Conservation (phyloP, 257 asterid species). For the Misopates orontium region DNA sequence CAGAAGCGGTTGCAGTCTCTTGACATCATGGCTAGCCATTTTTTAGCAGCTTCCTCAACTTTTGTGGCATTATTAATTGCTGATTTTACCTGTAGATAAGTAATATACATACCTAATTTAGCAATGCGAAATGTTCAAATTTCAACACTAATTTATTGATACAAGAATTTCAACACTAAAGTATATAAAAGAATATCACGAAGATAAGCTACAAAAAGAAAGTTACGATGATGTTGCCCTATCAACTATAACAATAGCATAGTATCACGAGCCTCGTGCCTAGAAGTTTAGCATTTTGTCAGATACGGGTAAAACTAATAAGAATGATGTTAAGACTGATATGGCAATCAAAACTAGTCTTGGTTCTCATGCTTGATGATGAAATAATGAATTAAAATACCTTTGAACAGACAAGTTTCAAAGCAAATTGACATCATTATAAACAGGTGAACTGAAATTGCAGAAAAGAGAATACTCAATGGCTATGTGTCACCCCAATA, state of each 20-base stretch:
- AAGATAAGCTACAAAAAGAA: slow-evolving; percentile 2
- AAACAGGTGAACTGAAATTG: slow-evolving; percentile 10
- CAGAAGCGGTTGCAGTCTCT: slow-evolving; percentile 96
- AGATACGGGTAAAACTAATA: slow-evolving; percentile 16
- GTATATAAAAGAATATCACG: neutral
- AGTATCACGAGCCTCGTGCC: slow-evolving; percentile 8
- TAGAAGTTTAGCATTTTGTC: slow-evolving; percentile 1
- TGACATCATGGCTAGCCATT: slow-evolving; percentile 74
- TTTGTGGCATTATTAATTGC: slow-evolving; percentile 58
- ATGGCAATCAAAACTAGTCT: neutral
- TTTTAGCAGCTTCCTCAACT: slow-evolving; percentile 68
- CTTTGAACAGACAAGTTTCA: neutral
- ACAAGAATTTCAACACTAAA: neutral
- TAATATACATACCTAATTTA: slow-evolving; percentile 2
- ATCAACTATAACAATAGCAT: neutral
- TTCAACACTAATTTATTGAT: neutral
- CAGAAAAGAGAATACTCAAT: neutral
- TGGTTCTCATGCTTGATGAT: too few relatives aligned
- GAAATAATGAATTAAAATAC: too few relatives aligned
- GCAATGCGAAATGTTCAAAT: neutral
- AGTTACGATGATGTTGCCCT: neutral
- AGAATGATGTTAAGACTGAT: neutral
- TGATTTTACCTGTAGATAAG: slow-evolving; percentile 56
- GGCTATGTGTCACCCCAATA: slow-evolving; percentile 8
- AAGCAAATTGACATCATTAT: neutral